A percentile compares a stretch with the other conserved stretches of the same genome.
These are phyloP conservation scores for Trichoderma koningiopsis DNA, from an alignment of 2,329 filamentous ascomycete genomes.

Conservation along the genomic window DNA sequence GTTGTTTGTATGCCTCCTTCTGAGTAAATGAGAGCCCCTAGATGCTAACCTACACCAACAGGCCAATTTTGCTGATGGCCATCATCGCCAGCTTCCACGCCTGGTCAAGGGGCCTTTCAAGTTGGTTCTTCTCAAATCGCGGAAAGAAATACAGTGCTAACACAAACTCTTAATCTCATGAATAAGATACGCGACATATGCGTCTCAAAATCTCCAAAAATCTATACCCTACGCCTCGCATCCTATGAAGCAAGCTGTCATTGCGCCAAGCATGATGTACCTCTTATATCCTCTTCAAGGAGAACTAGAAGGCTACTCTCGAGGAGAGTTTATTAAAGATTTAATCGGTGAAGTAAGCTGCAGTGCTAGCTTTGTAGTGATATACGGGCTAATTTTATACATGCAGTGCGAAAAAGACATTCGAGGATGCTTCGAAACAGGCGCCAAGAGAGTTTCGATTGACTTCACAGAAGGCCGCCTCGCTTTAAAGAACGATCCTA, in stretches of 20 bases:
- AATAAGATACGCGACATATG: slow-evolving; percentile 22
- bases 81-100: slow-evolving; percentile 26
- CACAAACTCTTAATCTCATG: too few relatives aligned
- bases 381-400: not conserved
- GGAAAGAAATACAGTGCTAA: not conserved
- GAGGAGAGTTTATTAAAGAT: slow-evolving; percentile 22
- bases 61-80: slow-evolving; percentile 26
- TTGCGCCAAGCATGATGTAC: slow-evolving; percentile 26
- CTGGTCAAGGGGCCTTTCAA: slow-evolving; percentile 26
- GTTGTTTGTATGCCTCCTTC: slow-evolving; percentile 13
- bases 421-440: slow-evolving; percentile 25
- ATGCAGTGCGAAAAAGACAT: slow-evolving; percentile 27
- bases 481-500: slow-evolving; percentile 20
- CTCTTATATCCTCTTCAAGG: slow-evolving; percentile 20
- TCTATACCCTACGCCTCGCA: slow-evolving; percentile 21
- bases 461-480: slow-evolving; percentile 28
- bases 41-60: not conserved
- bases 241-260: slow-evolving; percentile 26
- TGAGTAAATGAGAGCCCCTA: not conserved
- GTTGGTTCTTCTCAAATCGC: not conserved
- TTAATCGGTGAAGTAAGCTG: slow-evolving; percentile 16
- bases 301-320: slow-evolving; percentile 25
- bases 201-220: slow-evolving; percentile 21
- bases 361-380: not conserved
- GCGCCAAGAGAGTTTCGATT: slow-evolving; percentile 26